phyloP scores from a whole-genome alignment of 805 yeast species.

The Metschnikowia aberdeeniae region DNA sequence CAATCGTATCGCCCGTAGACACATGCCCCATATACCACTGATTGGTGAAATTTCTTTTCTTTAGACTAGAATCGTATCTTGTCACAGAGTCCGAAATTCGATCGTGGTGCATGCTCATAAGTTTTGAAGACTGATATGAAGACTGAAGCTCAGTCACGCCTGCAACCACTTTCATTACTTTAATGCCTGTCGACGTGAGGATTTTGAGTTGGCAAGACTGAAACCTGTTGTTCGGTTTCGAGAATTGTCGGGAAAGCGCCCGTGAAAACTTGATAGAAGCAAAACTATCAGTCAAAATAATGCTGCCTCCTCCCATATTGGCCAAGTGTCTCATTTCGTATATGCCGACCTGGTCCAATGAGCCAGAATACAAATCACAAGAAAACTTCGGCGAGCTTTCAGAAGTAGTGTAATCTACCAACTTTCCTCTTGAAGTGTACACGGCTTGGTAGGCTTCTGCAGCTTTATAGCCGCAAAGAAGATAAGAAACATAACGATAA shows the following conservation, averaged over 20 bases:
- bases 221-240: neutral
- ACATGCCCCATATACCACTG: slow-evolving; percentile 31
- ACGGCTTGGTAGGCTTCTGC: slow-evolving; percentile 15
- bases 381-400: slow-evolving; percentile 23
- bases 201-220: slow-evolving; percentile 23
- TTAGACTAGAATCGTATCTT: slow-evolving; percentile 29
- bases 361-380: slow-evolving; percentile 32
- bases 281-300: slow-evolving; percentile 30
- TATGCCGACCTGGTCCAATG: slow-evolving; percentile 40
- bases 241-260: slow-evolving; percentile 13
- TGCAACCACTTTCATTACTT: slow-evolving; percentile 30
- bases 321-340: slow-evolving; percentile 39
- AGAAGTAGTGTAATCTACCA: slow-evolving; percentile 20
- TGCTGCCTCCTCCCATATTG: slow-evolving; percentile 30
- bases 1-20: slow-evolving; percentile 20
- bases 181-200: slow-evolving; percentile 28
- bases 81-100: slow-evolving; percentile 33
- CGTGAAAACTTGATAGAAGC: slow-evolving; percentile 20
- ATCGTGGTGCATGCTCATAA: slow-evolving; percentile 20
- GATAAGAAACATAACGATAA: slow-evolving; percentile 24
- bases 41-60: slow-evolving; percentile 35
- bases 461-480: slow-evolving; percentile 27
- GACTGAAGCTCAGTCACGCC: slow-evolving; percentile 34
- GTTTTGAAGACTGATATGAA: slow-evolving; percentile 23
- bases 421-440: slow-evolving; percentile 18